Base-by-base conservation (phyloP, 2,329 filamentous ascomycete genomes). In the Plectosphaerella sp. region DNA sequence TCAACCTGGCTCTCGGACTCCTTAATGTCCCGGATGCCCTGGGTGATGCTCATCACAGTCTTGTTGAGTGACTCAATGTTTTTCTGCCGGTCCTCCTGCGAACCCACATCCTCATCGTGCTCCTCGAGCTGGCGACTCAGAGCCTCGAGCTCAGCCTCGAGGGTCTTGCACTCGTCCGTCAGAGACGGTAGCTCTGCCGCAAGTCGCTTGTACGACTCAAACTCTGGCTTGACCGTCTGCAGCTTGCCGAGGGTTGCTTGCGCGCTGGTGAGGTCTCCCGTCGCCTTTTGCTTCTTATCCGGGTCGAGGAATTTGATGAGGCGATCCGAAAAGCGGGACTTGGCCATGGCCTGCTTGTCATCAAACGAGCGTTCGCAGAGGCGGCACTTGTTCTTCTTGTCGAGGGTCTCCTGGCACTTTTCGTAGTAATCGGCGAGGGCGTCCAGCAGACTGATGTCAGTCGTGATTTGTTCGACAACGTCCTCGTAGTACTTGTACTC, bases 31-130 rank as follows among this genome's bases (percentile, higher is more conserved):
- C 77, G 80, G 57, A 84, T 74, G 43, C 87, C 87, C 65, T 89
- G 87, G 9, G 80, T 72, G 54, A 99, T 95, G 53, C 79, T 88
- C 52, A 82, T 76, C 8, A 97, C 84, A 2, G 88, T 90, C 67
- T 89, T 91, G 45, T 79, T 78, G 58, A 97, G 76, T 3, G 84
- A 82, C 54, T 96, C 90, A 7, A 93, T 73, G 39, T 94, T 89
- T 59, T 83, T 79, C 62, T 86, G 86, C 45, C 80, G 75, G 49
- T 80, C 82, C 54, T 87, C 82, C 49, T 83, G 80, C 45, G 86
- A 79, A 43, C 79, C 75, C 49, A 94, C 84, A 3, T 73, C 66
- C 36, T 78, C 79, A 59, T 96, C 91, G 57, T 85, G 77, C 49
- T 82, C 77, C 63, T 91, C 88, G 2, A 90, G 71, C 52, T 79